Conservation (phyloP, 1,139 yeast genomes). For the Suhomyces terraborum region DNA sequence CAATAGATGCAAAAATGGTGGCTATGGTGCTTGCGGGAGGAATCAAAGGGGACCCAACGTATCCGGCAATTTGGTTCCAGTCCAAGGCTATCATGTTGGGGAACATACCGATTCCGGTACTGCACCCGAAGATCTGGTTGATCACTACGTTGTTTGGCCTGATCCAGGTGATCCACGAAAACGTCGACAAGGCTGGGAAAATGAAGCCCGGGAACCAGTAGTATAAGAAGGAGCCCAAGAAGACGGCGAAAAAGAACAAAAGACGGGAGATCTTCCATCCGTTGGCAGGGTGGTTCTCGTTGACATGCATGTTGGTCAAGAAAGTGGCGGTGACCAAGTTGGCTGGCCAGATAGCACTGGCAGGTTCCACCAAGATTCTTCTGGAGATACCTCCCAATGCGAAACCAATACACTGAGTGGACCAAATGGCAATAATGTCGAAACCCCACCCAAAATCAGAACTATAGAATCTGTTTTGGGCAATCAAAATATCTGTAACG, state of each 20-base stretch:
- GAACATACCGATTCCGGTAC: conserved; percentile 63
- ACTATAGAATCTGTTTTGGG: conserved; percentile 54
- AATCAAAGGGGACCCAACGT: conserved; percentile 65
- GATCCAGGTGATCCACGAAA: conserved; percentile 36
- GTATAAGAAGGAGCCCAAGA: conserved; percentile 34
- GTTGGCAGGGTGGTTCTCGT: conserved; percentile 56
- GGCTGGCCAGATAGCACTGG: conserved; percentile 72
- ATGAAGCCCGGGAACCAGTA: conserved; percentile 48
- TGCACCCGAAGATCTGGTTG: conserved; percentile 62
- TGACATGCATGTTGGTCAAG: conserved; percentile 61
- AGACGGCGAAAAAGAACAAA: conserved; percentile 33
- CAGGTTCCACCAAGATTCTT: conserved; percentile 60
- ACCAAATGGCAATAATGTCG: conserved; percentile 50
- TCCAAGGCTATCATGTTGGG: conserved; percentile 49
- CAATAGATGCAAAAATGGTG: conserved; percentile 42
- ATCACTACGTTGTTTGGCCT: conserved; percentile 46
- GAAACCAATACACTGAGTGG: conserved; percentile 65
- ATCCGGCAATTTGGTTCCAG: conserved; percentile 54
- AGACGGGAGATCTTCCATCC: conserved; percentile 46
- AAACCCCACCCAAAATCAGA: conserved; percentile 54
- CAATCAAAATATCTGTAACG: conserved; percentile 59
- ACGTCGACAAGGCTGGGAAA: conserved; percentile 25
- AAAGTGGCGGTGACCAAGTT: conserved; percentile 49
- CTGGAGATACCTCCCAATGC: conserved; percentile 65
- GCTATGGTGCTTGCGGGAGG: conserved; percentile 64